A percentile compares a stretch with the other conserved stretches of the same genome.
These are phyloP conservation scores for Echites panduratus DNA, from an alignment of 257 asterid species.

Conservation along the genomic window DNA sequence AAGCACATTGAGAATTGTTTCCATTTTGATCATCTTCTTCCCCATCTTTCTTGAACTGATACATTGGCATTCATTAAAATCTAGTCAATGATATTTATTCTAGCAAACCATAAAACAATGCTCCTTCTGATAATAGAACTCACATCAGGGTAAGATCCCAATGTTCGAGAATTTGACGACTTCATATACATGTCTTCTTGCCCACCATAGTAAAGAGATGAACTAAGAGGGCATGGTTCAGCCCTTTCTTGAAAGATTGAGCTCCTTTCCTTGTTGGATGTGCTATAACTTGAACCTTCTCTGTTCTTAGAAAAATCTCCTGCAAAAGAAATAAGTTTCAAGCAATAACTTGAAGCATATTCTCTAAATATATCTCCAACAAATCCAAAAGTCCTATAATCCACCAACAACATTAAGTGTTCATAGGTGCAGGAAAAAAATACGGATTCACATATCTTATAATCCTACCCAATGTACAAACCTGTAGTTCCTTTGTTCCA, in stretches of 20 bases:
- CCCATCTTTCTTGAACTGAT: slow-evolving; percentile 35
- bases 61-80: slow-evolving; percentile 12
- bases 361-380: neutral
- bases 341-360: neutral
- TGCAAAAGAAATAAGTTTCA: slow-evolving; percentile 11
- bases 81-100: neutral
- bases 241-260: slow-evolving; percentile 29
- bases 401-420: neutral
- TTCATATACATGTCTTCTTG: slow-evolving; percentile 43
- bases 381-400: neutral
- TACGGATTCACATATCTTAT: neutral
- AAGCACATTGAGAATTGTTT: slow-evolving; percentile 27
- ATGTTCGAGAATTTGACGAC: slow-evolving; percentile 27
- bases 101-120: neutral
- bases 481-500: slow-evolving; percentile 21
- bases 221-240: slow-evolving; percentile 44
- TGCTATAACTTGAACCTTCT: slow-evolving; percentile 20
- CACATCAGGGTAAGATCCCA: slow-evolving; percentile 23
- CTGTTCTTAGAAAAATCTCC: slow-evolving; percentile 20
- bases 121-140: slow-evolving; percentile 14
- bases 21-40: slow-evolving; percentile 29
- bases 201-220: slow-evolving; percentile 49
- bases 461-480: neutral
- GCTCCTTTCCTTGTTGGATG: slow-evolving; percentile 19
- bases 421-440: neutral